These are phyloP conservation scores for Fusarium graminum DNA, from an alignment of 2,329 filamentous ascomycete genomes.

Conservation along the genomic window DNA sequence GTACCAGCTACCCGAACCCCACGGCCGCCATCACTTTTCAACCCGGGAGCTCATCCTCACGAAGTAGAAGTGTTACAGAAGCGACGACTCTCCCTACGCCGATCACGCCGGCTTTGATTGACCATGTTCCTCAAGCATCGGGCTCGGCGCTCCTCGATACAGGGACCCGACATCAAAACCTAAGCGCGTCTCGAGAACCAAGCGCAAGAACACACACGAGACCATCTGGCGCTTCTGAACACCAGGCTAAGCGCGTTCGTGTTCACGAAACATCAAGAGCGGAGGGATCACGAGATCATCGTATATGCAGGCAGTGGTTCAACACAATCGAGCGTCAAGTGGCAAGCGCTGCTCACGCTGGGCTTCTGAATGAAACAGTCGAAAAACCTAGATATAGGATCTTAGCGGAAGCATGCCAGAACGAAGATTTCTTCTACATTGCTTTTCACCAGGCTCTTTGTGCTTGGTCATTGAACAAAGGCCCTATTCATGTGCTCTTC, in stretches of 20 bases:
- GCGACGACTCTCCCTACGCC: slow-evolving; percentile 1
- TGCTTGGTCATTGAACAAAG: slow-evolving; percentile 60
- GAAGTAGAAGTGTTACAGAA: slow-evolving; percentile 4
- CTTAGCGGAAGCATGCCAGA: slow-evolving; percentile 67
- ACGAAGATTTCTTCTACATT: slow-evolving; percentile 73
- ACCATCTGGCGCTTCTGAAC: slow-evolving; percentile 1
- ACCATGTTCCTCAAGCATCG: slow-evolving; percentile 7
- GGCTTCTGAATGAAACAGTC: slow-evolving; percentile 48
- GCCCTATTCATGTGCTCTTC: slow-evolving; percentile 53
- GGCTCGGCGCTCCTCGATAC: neutral
- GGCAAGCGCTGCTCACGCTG: slow-evolving; percentile 33
- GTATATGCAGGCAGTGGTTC: slow-evolving; percentile 24
- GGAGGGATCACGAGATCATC: slow-evolving; percentile 2
- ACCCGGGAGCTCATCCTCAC: slow-evolving; percentile 7
- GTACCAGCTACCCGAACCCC: slow-evolving; percentile 6
- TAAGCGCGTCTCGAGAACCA: neutral
- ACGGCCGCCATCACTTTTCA: slow-evolving; percentile 11
- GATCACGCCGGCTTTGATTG: neutral
- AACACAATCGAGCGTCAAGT: slow-evolving; percentile 36
- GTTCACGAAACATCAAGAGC: slow-evolving; percentile 9
- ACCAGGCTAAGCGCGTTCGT: slow-evolving; percentile 35
- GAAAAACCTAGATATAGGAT: slow-evolving; percentile 66
- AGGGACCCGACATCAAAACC: slow-evolving; percentile 1
- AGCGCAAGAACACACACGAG: slow-evolving; percentile 11
- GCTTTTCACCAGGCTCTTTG: slow-evolving; percentile 75